A percentile compares a stretch with the other conserved stretches of the same genome.
These are phyloP conservation scores for Sinapis alba DNA, from an alignment of 441 rosid species.

Conservation along the genomic window DNA sequence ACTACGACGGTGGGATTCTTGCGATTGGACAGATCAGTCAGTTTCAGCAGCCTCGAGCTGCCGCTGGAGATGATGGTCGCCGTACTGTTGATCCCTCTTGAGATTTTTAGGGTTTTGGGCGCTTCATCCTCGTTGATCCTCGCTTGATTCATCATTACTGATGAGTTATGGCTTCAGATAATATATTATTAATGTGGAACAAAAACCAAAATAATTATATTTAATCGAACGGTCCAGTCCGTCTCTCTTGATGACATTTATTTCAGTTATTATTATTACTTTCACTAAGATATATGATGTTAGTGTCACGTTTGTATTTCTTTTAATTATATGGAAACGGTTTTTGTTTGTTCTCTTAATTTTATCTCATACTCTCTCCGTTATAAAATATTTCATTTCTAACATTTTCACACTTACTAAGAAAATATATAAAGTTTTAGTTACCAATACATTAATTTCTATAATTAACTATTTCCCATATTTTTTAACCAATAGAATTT, in stretches of 20 bases:
- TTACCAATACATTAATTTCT: too few species aligned
- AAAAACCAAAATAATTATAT: conserved; percentile 10
- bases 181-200: conserved; percentile 15
- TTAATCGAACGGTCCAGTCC: conserved; percentile 21
- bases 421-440: too few species aligned
- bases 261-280: conserved; percentile 10
- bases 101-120: conserved; percentile 42
- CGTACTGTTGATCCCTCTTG: conserved; percentile 79
- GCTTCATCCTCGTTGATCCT: conserved; percentile 14
- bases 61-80: conserved; percentile 77
- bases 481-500: too few species aligned
- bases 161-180: not conserved
- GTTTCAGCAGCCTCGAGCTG: conserved; percentile 75
- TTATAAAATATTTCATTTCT: too few species aligned
- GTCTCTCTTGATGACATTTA: conserved; percentile 31
- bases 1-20: conserved; percentile 61
- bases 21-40: conserved; percentile 78
- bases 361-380: too few species aligned
- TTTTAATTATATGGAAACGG: conserved; percentile 6
- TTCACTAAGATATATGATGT: conserved; percentile 32
- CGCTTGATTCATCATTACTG: conserved; percentile 17
- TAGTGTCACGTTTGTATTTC: conserved; percentile 32
- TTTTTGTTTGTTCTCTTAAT: conserved; percentile 9
- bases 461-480: too few species aligned
- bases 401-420: too few species aligned